Percentiles rank a stretch among this genome's conserved stretches.
Conservation (phyloP, 2,329 filamentous ascomycete species). For the Ophiostoma quercus region DNA sequence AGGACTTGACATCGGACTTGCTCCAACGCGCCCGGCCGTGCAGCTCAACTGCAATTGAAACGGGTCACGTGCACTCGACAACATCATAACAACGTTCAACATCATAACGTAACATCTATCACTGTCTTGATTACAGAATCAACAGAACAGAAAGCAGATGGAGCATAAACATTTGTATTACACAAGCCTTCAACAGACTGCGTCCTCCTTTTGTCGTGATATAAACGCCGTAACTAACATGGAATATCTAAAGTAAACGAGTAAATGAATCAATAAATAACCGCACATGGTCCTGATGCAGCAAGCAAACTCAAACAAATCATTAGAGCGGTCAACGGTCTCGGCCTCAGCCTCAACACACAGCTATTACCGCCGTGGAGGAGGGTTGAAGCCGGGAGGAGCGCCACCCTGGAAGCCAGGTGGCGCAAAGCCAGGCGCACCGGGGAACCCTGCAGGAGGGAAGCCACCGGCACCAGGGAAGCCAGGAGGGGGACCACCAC, state of each 20-base stretch:
- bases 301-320: background rate
- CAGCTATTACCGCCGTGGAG: constrained; percentile 51
- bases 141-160: background rate
- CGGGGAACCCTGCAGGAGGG: constrained; percentile 47
- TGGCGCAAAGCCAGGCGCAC: constrained; percentile 41
- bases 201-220: background rate
- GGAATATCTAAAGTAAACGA: constrained; percentile 11
- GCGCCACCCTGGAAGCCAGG: constrained; percentile 47
- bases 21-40: constrained; percentile 5
- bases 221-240: constrained; percentile 14
- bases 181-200: background rate
- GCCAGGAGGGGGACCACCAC: constrained; percentile 45
- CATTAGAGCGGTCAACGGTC: background rate
- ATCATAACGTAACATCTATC: background rate
- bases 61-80: constrained; percentile 13
- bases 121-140: background rate
- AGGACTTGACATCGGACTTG: constrained; percentile 17
- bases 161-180: background rate
- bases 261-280: constrained; percentile 8
- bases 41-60: background rate
- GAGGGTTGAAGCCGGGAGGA: constrained; percentile 69
- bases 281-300: constrained; percentile 6
- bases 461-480: constrained; percentile 28
- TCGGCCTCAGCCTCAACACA: background rate
- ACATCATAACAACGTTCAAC: background rate